Percentiles rank a stretch among this genome's conserved stretches.
These are phyloP conservation scores for Globisporangium yorkense DNA, from an alignment of 352 stramenopile genomes.

Conservation along the genomic window DNA sequence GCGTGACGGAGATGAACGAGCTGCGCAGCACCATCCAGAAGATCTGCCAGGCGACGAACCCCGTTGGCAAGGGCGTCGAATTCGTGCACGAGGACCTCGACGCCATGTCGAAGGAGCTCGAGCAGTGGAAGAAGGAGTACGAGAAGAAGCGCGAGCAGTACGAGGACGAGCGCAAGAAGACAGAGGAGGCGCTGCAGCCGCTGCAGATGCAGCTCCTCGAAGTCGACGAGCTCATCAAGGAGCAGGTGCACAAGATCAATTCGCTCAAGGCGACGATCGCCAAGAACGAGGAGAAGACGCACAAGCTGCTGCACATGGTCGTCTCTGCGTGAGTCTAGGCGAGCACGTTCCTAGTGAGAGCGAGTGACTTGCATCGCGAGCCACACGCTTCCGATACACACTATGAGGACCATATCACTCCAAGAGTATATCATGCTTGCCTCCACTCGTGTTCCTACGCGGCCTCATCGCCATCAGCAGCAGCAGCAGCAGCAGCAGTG, in stretches of 20 bases:
- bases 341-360: not conserved
- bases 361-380: not conserved
- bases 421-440: not conserved
- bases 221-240: slow-evolving; percentile 88
- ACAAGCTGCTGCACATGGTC: slow-evolving; percentile 85
- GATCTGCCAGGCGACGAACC: slow-evolving; percentile 90
- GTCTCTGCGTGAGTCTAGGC: slow-evolving; percentile 44
- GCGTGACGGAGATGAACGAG: slow-evolving; percentile 67
- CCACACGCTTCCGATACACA: no score
- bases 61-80: slow-evolving; percentile 90
- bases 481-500: no score
- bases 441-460: not conserved
- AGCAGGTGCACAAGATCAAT: slow-evolving; percentile 90
- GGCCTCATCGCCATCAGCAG: not conserved
- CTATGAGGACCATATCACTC: no score
- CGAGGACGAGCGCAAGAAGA: slow-evolving; percentile 80
- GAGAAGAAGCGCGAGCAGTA: slow-evolving; percentile 69
- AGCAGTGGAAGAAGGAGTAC: slow-evolving; percentile 88
- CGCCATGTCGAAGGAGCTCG: slow-evolving; percentile 91
- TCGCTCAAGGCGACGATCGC: slow-evolving; percentile 88
- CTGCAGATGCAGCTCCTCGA: slow-evolving; percentile 80
- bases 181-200: slow-evolving; percentile 78
- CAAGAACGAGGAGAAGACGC: slow-evolving; percentile 91
- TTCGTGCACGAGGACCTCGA: slow-evolving; percentile 93
- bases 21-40: slow-evolving; percentile 82